Base-by-base conservation (phyloP, 768 basidiomycete genomes). In the Mrakia hoshinonis region DNA sequence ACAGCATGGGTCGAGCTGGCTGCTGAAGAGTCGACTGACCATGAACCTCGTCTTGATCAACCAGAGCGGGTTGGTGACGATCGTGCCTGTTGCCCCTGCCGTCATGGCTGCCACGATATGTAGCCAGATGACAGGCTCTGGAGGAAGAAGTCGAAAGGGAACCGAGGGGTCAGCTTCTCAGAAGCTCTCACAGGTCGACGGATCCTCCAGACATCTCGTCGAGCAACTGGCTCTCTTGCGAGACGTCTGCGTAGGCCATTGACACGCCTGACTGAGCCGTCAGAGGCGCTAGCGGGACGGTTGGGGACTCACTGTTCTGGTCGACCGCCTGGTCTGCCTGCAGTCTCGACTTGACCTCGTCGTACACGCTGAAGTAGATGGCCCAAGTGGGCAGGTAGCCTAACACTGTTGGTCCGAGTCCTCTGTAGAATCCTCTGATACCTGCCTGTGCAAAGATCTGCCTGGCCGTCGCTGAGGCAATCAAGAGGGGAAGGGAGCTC, bases 331-430 rank as follows among this genome's bases (percentile, higher is more conserved):
- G 36, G 47, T 20, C 47, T 7, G 65, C 74, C 78, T 85, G 90
- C 77, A 92, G 89, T 61, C 83, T 81, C 18, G 85, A 85, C 83
- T 98, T 98, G 81, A 97, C 90, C 72, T 89, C 87, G 81, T 99
- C 96, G 81, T 98, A 98, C 31, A 98, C 92, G 26, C 92, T 87
- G 80, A 98, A 98, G 80, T 97, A 98, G 76, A 98, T 98, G 31
- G 93, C 96, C 96, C 94, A 98, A 2, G 95, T 98, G 26, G 96
- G 96, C 49, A 98, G 85, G 81, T 99, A 98, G 18, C 96, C 96
- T 10, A 94, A 84, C 69, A 99, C 85, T 24, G 96, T 99, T 18
- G 96, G 96, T 24, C 95, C 94, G 24, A 99, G 84, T n/a, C 96
- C 96, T 51, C 96, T 87, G 81, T 99, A 99, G 73, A 97, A 83